Conservation (phyloP, 2,329 filamentous ascomycete species). For the Lecanoromycetidae sp. region DNA sequence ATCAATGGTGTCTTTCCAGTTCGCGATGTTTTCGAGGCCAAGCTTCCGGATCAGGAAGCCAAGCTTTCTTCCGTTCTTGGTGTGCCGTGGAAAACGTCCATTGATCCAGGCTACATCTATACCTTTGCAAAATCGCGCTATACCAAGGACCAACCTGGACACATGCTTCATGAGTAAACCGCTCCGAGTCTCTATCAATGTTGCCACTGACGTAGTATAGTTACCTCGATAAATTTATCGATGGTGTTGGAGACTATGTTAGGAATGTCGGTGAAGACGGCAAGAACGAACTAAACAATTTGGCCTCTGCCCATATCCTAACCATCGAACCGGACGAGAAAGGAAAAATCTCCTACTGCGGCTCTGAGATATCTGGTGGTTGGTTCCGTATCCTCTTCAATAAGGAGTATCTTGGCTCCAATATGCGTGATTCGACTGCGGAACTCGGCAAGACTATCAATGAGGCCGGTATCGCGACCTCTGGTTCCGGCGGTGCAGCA, state of each 20-base stretch:
- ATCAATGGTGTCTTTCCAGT: no score
- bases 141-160: slow-evolving; percentile 26
- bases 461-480: slow-evolving; percentile 26
- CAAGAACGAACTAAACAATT: slow-evolving; percentile 38
- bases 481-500: slow-evolving; percentile 17
- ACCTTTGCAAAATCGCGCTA: slow-evolving; percentile 29
- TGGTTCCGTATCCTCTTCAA: slow-evolving; percentile 32
- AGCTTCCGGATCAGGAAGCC: slow-evolving; percentile 34
- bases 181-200: neutral
- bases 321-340: neutral
- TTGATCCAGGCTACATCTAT: slow-evolving; percentile 37
- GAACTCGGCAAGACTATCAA: slow-evolving; percentile 38
- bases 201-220: neutral
- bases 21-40: slow-evolving; percentile 41
- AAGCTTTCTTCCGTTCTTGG: slow-evolving; percentile 36
- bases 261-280: slow-evolving; percentile 33
- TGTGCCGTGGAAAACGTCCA: slow-evolving; percentile 39
- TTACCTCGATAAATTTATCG: neutral
- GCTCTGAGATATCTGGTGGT: slow-evolving; percentile 30
- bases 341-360: neutral
- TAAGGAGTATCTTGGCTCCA: slow-evolving; percentile 32
- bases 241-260: slow-evolving; percentile 31
- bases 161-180: slow-evolving; percentile 33
- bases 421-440: slow-evolving; percentile 32
- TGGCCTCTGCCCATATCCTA: slow-evolving; percentile 19